phyloP scores from a whole-genome alignment of 2,329 filamentous ascomycete species.

The Fusarium sp. region DNA sequence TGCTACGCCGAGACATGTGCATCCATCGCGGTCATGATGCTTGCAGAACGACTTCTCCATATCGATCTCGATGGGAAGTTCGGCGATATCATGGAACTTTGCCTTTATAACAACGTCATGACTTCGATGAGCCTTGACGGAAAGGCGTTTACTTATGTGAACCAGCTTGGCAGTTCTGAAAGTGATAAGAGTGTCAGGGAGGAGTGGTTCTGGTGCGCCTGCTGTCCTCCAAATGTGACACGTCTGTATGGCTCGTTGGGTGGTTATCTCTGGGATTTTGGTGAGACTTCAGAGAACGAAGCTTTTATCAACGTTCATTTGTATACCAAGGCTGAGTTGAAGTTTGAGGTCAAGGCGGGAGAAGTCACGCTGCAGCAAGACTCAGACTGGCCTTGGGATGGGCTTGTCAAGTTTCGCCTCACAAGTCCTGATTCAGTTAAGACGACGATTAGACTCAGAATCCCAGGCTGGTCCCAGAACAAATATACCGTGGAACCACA shows the following conservation, averaged over 20 bases:
- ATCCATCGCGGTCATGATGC: slow-evolving; percentile 66
- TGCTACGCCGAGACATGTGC: slow-evolving; percentile 32
- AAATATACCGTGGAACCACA: slow-evolving; percentile 53
- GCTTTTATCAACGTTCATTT: slow-evolving; percentile 66
- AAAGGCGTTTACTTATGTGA: slow-evolving; percentile 70
- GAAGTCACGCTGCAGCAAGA: slow-evolving; percentile 54
- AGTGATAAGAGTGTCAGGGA: neutral
- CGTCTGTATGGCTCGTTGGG: slow-evolving; percentile 68
- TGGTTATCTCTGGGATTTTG: slow-evolving; percentile 67
- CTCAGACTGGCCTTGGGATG: slow-evolving; percentile 70
- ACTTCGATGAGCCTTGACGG: slow-evolving; percentile 69
- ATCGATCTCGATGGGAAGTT: slow-evolving; percentile 65
- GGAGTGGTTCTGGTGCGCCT: slow-evolving; percentile 62
- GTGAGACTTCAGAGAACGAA: slow-evolving; percentile 31
- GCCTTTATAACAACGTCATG: slow-evolving; percentile 71
- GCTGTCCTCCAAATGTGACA: slow-evolving; percentile 71
- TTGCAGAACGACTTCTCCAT: slow-evolving; percentile 68
- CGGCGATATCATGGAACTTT: slow-evolving; percentile 71
- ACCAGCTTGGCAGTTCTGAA: slow-evolving; percentile 65
- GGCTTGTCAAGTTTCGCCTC: slow-evolving; percentile 62
- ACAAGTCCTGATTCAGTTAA: slow-evolving; percentile 33
- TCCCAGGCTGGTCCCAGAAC: slow-evolving; percentile 64
- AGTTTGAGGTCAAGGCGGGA: slow-evolving; percentile 53
- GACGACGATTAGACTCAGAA: slow-evolving; percentile 62
- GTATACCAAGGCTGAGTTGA: slow-evolving; percentile 63